Base-by-base conservation (phyloP, 768 basidiomycete species). In the Sporobolomyces phaffii region DNA sequence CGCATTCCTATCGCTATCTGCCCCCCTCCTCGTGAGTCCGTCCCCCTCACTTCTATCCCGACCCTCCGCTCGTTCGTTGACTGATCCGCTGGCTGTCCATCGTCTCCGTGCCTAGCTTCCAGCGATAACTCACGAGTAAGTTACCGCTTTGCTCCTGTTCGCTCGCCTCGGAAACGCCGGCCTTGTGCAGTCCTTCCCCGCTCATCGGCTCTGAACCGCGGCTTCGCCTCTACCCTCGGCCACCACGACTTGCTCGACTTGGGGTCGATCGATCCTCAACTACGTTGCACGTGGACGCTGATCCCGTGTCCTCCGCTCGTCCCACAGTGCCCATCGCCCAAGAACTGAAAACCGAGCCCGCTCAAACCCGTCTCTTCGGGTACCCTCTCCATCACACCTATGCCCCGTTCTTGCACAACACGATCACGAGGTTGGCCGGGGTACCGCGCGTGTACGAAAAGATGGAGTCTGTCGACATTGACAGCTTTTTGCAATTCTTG, bases 341-440 rank as follows among this genome's bases (percentile, higher is more conserved):
- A 18, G 53, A 56, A 15, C 36, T 48, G 47, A 50, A 62, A 31
- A 28, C 60, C 2, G 9, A 26, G 11, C 62, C 62, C 3, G 52
- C 52, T 47, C 45, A 54, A 34, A 54, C 53, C 26, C 65, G 65
- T 26, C 60, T 67, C 1, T 50, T 67, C 49, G 65, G 65, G 31
- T 51, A 44, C 40, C 65, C 65, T 26, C 26, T 67, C n/a, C 65
- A 67, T 54, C 60, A 61, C 24, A 62, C 65, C 20, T 67, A 74
- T 56, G 69, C 74, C 6, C 72, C 72, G 14, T 75, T 69, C 69
- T 60, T 75, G 1, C 74, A 75, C 69, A 75, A 75, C 71, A 75
- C 74, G 28, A 68, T 73, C 60, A 72, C 68, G 22, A 58, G 71
- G 6, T 54, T 70, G 31, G 64, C 66, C 8, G 73, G 69, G 52